Evolutionary conservation across 306 rosid species (phyloP).

Genomic region (Datisca glomerata): DNA sequence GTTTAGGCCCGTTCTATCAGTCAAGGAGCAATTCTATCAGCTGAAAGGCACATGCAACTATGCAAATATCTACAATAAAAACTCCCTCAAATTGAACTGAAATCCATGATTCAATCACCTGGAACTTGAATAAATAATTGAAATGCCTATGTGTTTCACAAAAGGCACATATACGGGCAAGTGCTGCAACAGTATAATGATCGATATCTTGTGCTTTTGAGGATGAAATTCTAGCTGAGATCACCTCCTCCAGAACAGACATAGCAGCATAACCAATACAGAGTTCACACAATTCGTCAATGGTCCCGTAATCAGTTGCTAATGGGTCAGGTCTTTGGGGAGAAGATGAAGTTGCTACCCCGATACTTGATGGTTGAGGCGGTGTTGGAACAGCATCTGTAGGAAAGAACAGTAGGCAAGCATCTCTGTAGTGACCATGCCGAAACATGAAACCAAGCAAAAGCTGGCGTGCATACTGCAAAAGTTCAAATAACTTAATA

Average conservation of each 20-base stretch:
- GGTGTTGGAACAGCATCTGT: constrained; percentile 59
- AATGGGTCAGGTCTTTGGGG: constrained; percentile 85
- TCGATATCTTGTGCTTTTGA: constrained; percentile 35
- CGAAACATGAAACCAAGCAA: constrained; percentile 87
- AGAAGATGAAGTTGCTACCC: constrained; percentile 62
- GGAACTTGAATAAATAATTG: constrained; percentile 75
- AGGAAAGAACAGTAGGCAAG: constrained; percentile 81
- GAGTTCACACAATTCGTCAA: constrained; percentile 77
- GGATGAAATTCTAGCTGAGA: constrained; percentile 65
- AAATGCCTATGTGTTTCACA: constrained; percentile 89
- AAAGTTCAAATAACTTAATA: too few relatives aligned
- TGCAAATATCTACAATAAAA: too few relatives aligned
- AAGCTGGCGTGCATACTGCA: constrained; percentile 88
- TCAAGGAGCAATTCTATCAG: too few relatives aligned
- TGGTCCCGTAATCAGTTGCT: constrained; percentile 82
- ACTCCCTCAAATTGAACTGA: too few relatives aligned
- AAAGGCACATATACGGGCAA: constrained; percentile 71
- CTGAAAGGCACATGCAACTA: too few relatives aligned
- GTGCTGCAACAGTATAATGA: constrained; percentile 57
- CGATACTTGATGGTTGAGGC: constrained; percentile 48
- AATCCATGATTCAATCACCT: constrained; percentile 31
- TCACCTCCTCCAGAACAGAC: constrained; percentile 79
- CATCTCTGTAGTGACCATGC: constrained; percentile 82
- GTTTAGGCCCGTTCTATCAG: too few relatives aligned
- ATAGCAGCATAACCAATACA: constrained; percentile 84